These are phyloP conservation scores for Leucosporidium creatinivorum DNA, from an alignment of 768 basidiomycete genomes.

Conservation along the genomic window DNA sequence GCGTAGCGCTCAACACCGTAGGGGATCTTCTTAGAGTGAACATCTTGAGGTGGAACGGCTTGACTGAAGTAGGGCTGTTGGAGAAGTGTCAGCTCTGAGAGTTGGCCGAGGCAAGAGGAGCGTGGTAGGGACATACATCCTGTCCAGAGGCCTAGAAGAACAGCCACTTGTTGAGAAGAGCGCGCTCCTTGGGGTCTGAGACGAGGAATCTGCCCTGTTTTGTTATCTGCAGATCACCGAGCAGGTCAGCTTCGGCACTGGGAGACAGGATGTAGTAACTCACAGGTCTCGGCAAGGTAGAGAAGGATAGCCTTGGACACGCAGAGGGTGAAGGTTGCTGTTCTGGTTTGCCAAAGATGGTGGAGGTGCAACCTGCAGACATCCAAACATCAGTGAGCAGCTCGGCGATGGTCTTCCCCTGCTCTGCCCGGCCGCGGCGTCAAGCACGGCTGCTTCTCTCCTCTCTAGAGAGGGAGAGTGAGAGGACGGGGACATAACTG, in stretches of 20 bases:
- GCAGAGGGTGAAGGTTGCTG: constrained; percentile 28
- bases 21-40: constrained; percentile 29
- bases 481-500: too few species aligned
- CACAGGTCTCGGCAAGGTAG: constrained; percentile 29
- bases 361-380: too few species aligned
- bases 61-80: constrained; percentile 31
- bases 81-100: not conserved
- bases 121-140: not conserved
- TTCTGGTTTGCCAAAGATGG: constrained; percentile 35
- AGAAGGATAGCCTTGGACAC: constrained; percentile 30
- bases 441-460: too few species aligned
- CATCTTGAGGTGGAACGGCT: constrained; percentile 31
- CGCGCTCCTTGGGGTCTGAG: constrained; percentile 20
- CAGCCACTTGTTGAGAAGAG: constrained; percentile 25
- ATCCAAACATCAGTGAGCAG: too few species aligned
- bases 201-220: constrained; percentile 31
- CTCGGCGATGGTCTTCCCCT: too few species aligned
- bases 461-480: too few species aligned
- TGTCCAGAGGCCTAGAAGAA: constrained; percentile 32
- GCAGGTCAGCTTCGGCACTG: not conserved
- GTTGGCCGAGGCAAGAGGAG: not conserved
- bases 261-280: not conserved
- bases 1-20: constrained; percentile 25
- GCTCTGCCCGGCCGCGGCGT: too few species aligned
- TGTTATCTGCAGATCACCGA: constrained; percentile 18